These are phyloP conservation scores for Trichosporon asahii DNA, from an alignment of 1,284 basidiomycete species.

Conservation along the genomic window DNA sequence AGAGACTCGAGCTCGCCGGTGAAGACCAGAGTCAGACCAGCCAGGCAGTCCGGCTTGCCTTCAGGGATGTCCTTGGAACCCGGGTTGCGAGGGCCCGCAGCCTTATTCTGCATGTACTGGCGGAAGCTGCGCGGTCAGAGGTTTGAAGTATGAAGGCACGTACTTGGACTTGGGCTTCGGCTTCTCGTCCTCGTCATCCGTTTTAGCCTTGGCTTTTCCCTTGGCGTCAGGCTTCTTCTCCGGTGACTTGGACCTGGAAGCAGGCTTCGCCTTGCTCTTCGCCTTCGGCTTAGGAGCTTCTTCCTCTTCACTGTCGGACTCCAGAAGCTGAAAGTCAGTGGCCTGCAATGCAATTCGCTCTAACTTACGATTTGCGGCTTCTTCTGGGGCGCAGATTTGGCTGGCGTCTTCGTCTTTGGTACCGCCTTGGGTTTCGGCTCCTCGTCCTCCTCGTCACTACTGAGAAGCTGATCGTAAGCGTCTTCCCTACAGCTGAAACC, in stretches of 20 bases:
- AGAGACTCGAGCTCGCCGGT: conserved; percentile 87
- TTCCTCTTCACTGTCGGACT: neutral
- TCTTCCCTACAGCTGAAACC: neutral
- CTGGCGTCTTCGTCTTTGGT: neutral
- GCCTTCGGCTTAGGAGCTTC: neutral
- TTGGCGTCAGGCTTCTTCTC: neutral
- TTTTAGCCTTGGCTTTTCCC: neutral
- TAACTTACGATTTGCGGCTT: neutral
- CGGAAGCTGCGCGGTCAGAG: conserved; percentile 46
- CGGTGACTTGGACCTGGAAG: neutral
- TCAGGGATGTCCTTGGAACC: conserved; percentile 72
- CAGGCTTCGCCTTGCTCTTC: neutral
- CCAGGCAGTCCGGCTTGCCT: conserved; percentile 71
- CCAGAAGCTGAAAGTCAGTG: neutral
- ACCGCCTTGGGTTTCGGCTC: neutral
- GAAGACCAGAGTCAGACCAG: conserved; percentile 89
- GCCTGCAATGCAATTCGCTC: no score
- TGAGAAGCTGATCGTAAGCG: neutral
- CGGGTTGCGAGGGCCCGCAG: conserved; percentile 66
- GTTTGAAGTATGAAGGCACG: conserved; percentile 18
- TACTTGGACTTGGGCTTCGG: conserved; percentile 46
- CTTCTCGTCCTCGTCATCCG: conserved; percentile 13
- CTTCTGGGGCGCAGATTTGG: neutral
- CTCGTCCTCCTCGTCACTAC: conserved; percentile 4
- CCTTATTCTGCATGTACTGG: conserved; percentile 62